Evolutionary conservation across 768 basidiomycete genomes (phyloP).

Genomic region (Boletus huronensis): DNA sequence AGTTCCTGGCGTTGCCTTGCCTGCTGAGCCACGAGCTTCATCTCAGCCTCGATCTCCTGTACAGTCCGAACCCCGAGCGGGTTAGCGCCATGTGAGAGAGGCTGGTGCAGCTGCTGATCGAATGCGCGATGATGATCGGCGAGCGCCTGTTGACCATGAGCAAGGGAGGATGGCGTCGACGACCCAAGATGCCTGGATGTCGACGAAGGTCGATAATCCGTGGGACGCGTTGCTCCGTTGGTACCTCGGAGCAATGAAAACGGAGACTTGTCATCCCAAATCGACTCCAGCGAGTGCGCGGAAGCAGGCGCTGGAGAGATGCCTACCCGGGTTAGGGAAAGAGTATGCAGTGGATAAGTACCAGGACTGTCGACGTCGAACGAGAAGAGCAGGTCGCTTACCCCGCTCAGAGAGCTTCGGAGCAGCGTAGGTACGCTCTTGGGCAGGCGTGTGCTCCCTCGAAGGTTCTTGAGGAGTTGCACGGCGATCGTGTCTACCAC

Average conservation of each 20-base stretch:
- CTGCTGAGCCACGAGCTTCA: slow-evolving; percentile 61
- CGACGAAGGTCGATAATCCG: slow-evolving; percentile 30
- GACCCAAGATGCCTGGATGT: slow-evolving; percentile 23
- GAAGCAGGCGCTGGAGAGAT: slow-evolving; percentile 37
- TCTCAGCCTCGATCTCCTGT: slow-evolving; percentile 82
- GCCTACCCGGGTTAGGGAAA: slow-evolving; percentile 12
- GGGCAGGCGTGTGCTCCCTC: slow-evolving; percentile 29
- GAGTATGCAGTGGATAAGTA: slow-evolving; percentile 16
- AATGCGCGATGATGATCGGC: slow-evolving; percentile 32
- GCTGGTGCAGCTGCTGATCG: slow-evolving; percentile 39
- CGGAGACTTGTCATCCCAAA: slow-evolving; percentile 80
- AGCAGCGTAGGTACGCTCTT: slow-evolving; percentile 20
- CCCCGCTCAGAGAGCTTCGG: slow-evolving; percentile 27
- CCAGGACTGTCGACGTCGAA: background rate
- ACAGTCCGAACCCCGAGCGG: slow-evolving; percentile 55
- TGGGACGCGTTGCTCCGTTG: slow-evolving; percentile 46
- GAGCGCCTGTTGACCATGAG: slow-evolving; percentile 28
- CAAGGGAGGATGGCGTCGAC: slow-evolving; percentile 22
- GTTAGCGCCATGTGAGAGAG: slow-evolving; percentile 31
- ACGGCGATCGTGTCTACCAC: slow-evolving; percentile 14
- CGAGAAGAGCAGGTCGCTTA: slow-evolving; percentile 19
- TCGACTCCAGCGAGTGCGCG: slow-evolving; percentile 59
- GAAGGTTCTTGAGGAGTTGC: slow-evolving; percentile 20
- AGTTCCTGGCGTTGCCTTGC: slow-evolving; percentile 37
- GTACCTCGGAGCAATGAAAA: slow-evolving; percentile 62